phyloP scores from a whole-genome alignment of 2,329 filamentous ascomycete genomes.

The Apiospora aurea region DNA sequence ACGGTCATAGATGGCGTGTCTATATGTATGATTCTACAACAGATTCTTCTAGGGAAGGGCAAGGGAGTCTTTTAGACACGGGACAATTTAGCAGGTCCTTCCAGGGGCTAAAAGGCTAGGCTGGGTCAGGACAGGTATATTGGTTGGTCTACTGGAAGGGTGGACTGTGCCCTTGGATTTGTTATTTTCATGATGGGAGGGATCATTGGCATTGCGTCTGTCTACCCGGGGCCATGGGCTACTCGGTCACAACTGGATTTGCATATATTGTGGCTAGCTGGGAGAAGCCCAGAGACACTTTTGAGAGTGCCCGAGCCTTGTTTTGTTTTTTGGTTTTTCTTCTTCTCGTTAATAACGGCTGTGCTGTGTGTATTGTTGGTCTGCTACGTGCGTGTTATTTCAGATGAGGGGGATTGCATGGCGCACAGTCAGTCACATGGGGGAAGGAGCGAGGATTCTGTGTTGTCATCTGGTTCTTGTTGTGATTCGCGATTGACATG shows the following conservation, averaged over 20 bases:
- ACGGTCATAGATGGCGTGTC: constrained; percentile 16
- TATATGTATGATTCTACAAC: constrained; percentile 16
- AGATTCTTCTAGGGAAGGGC: background rate
- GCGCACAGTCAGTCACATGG: background rate
- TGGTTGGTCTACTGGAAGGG: constrained; percentile 16
- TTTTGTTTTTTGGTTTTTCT: background rate
- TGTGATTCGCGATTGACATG: background rate
- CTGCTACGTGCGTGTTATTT: background rate
- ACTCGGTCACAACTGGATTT: constrained; percentile 17
- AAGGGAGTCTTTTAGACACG: constrained; percentile 2
- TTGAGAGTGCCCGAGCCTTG: background rate
- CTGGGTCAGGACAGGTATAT: background rate
- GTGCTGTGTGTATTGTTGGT: background rate
- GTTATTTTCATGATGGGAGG: constrained; percentile 1
- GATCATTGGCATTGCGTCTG: background rate
- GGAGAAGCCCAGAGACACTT: background rate
- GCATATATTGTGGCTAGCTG: background rate
- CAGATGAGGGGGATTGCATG: background rate
- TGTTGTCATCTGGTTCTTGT: background rate
- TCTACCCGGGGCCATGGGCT: background rate
- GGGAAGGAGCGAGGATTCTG: background rate
- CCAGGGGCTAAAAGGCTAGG: constrained; percentile 9
- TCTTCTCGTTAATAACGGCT: background rate
- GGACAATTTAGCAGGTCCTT: constrained; percentile 1
- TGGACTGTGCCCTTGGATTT: background rate